These are phyloP conservation scores for Amborella trichopoda DNA, from an alignment of 164 flowering plant genomes.

Conservation along the genomic window DNA sequence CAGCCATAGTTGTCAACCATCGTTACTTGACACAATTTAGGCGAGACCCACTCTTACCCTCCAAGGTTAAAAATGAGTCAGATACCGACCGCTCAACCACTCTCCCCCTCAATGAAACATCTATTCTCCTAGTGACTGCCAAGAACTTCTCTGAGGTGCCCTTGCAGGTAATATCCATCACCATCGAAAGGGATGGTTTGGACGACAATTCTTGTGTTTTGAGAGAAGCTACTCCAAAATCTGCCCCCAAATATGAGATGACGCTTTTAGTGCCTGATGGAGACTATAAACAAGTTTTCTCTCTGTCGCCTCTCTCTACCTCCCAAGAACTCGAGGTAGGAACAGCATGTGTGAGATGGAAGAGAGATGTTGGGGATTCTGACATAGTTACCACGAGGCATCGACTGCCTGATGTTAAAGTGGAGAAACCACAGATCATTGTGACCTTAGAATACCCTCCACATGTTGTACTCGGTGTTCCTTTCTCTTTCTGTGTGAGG, in stretches of 20 bases:
- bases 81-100: constrained; percentile 24
- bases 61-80: constrained; percentile 34
- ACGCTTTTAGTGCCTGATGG: constrained; percentile 62
- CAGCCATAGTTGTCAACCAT: constrained; percentile 51
- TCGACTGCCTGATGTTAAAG: constrained; percentile 55
- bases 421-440: constrained; percentile 57
- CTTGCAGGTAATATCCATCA: constrained; percentile 40
- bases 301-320: constrained; percentile 33
- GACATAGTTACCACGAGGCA: constrained; percentile 34
- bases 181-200: constrained; percentile 40
- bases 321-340: constrained; percentile 36
- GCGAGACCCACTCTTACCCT: constrained; percentile 56
- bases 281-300: constrained; percentile 71
- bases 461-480: constrained; percentile 65
- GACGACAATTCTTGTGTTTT: not conserved
- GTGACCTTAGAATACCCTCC: constrained; percentile 80
- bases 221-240: not conserved
- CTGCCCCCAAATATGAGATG: constrained; percentile 7
- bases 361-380: constrained; percentile 17
- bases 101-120: constrained; percentile 49
- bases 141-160: constrained; percentile 77
- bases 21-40: constrained; percentile 61
- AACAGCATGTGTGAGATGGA: constrained; percentile 55
- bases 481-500: constrained; percentile 61
- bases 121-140: constrained; percentile 51